phyloP scores from a whole-genome alignment of 345 rosid species.

The Populus ilicifolia region DNA sequence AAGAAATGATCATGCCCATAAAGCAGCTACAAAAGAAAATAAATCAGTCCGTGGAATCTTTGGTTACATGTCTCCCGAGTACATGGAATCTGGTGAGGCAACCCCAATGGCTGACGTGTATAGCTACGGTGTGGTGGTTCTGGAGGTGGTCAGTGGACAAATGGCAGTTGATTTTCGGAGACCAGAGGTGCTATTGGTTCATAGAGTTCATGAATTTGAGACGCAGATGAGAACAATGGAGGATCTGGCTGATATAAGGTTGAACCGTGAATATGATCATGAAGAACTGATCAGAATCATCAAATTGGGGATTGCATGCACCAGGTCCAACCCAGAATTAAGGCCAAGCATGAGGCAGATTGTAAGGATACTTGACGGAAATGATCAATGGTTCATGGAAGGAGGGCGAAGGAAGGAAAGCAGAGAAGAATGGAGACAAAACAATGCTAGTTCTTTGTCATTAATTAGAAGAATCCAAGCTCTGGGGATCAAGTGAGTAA shows the following conservation, averaged over 20 bases:
- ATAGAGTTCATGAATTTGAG: conserved; percentile 51
- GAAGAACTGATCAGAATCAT: conserved; percentile 51
- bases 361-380: conserved; percentile 78
- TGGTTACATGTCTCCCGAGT: conserved; percentile 93
- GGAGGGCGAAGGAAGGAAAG: conserved; percentile 43
- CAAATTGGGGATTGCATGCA: conserved; percentile 72
- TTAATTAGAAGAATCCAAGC: conserved; percentile 74
- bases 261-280: conserved; percentile 43
- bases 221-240: conserved; percentile 39
- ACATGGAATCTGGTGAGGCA: conserved; percentile 80
- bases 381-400: conserved; percentile 42
- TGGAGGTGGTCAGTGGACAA: conserved; percentile 84
- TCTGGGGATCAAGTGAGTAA: conserved; percentile 69
- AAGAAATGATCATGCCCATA: conserved; percentile 74
- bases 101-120: conserved; percentile 80
- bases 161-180: conserved; percentile 79
- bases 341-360: conserved; percentile 87
- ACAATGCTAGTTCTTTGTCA: conserved; percentile 54
- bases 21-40: conserved; percentile 33
- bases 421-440: conserved; percentile 56
- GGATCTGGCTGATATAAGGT: conserved; percentile 54
- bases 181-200: conserved; percentile 67
- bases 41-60: conserved; percentile 85
- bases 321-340: conserved; percentile 59
- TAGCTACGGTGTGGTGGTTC: conserved; percentile 83